Evolutionary conservation across 495 filamentous ascomycete species (phyloP), one percentile per base, ranked within the genome.

Genomic region (Endocarpon pusillum): DNA sequence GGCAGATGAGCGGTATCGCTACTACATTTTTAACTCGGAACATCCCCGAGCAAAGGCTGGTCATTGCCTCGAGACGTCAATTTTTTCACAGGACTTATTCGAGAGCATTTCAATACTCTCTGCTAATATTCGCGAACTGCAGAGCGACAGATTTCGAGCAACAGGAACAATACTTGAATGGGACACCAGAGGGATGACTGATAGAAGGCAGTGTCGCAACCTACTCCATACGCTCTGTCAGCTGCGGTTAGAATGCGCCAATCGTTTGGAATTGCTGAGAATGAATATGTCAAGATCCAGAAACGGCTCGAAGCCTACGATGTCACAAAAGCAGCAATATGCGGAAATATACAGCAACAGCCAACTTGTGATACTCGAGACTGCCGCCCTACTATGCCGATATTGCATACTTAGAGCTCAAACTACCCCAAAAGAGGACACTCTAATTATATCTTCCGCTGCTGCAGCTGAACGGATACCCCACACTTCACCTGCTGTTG

Each of bases 21-120:
- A 62, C 38, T 64, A 62, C 33, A 58, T 64, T 11, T 64, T 64
- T 45, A 62, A 58, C 33, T 39, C 61, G 3, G 53, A 48, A 26
- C 62, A 64, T 36, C 61, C 59, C 10, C 51, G 59, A 2, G 35
- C 60, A 12, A 48, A 46, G 4, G 48, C 50, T 0, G 43, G 57
- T 9, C 47, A 45, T 3, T 31, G 46, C 0, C 54, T 64, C 53
- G 61, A 64, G 38, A 49, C 57, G 35, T 49, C 58, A 1, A 51
- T 64, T 26, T 61, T 64, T 36, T 64, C 61, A 2, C 56, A 58
- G 2, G 59, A 59, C 14, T 45, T 64, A 10, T 54, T 62, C 39
- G 50, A 57, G 31, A 57, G 56, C 4, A 42, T 64, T 22, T 52
- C 55, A 7, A 38, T 64, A 21, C 45, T 62, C 39, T 51, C 54